Conservation (phyloP, 106 monocot genomes). For the Dendrobium catenatum region DNA sequence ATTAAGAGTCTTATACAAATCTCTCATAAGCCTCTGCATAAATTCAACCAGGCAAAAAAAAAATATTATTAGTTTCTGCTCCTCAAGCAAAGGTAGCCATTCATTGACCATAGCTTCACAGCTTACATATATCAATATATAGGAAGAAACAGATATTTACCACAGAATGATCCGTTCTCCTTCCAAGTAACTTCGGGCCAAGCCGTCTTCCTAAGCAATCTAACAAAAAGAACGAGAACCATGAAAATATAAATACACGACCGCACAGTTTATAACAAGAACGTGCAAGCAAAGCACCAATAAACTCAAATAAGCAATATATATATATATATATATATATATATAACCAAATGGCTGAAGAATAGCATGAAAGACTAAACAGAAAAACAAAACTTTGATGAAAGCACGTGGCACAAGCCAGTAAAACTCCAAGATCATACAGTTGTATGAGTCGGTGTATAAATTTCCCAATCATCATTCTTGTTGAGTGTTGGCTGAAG, state of each 20-base stretch:
- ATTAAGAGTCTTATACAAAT: slow-evolving; percentile 57
- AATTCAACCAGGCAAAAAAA: neutral
- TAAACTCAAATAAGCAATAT: too few species aligned
- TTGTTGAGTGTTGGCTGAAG: too few species aligned
- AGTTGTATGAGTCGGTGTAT: too few species aligned
- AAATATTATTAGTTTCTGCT: neutral
- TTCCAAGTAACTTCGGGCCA: slow-evolving; percentile 67
- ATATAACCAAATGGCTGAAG: too few species aligned
- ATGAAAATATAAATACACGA: neutral
- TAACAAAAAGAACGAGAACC: slow-evolving; percentile 18
- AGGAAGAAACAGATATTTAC: slow-evolving; percentile 17
- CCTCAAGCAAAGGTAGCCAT: neutral
- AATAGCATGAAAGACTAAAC: too few species aligned
- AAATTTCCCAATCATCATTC: too few species aligned
- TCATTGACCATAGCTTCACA: neutral
- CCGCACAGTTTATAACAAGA: neutral
- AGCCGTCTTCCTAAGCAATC: slow-evolving; percentile 89
- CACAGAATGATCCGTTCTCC: slow-evolving; percentile 47
- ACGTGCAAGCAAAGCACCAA: too few species aligned
- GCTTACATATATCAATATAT: neutral
- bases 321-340: too few species aligned
- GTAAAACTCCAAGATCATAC: too few species aligned
- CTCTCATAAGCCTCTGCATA: slow-evolving; percentile 63
- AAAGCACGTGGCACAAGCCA: too few species aligned
- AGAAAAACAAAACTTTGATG: too few species aligned